Evolutionary conservation across 345 rosid species (phyloP).

Genomic region (Hevea brasiliensis): DNA sequence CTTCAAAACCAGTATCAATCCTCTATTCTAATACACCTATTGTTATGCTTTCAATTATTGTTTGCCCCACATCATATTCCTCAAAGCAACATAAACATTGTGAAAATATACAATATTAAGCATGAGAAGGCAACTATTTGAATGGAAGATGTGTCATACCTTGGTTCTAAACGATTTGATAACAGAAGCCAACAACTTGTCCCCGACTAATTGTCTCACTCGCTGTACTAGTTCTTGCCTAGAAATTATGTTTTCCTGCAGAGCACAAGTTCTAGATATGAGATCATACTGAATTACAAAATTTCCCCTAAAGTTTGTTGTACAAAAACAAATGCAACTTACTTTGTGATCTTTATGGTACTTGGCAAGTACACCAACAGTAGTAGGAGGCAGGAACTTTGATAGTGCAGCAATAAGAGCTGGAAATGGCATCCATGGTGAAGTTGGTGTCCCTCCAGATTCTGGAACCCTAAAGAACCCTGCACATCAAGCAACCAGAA

Average conservation of each 20-base stretch:
- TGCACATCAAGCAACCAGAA: constrained; percentile 20
- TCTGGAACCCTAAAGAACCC: constrained; percentile 32
- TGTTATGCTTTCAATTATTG: neutral
- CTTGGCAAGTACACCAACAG: constrained; percentile 46
- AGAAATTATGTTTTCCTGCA: constrained; percentile 67
- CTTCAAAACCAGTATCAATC: neutral
- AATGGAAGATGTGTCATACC: constrained; percentile 21
- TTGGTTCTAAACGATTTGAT: constrained; percentile 59
- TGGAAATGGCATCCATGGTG: constrained; percentile 83
- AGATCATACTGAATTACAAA: neutral
- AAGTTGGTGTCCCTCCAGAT: constrained; percentile 41
- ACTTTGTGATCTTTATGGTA: constrained; percentile 52
- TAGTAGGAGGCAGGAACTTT: constrained; percentile 44
- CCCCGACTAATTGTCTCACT: constrained; percentile 68
- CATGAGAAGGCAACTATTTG: neutral
- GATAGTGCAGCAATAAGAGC: constrained; percentile 59
- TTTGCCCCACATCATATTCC: no score
- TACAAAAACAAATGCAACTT: constrained; percentile 18
- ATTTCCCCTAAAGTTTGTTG: neutral
- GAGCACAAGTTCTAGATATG: neutral
- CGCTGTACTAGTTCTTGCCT: constrained; percentile 55
- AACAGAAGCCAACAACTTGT: constrained; percentile 58
- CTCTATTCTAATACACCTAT: neutral
- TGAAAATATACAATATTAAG: neutral
- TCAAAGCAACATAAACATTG: neutral